These are phyloP conservation scores for Mortierella sp. DNA, from an alignment of 371 early-diverging fungal species.

Conservation along the genomic window DNA sequence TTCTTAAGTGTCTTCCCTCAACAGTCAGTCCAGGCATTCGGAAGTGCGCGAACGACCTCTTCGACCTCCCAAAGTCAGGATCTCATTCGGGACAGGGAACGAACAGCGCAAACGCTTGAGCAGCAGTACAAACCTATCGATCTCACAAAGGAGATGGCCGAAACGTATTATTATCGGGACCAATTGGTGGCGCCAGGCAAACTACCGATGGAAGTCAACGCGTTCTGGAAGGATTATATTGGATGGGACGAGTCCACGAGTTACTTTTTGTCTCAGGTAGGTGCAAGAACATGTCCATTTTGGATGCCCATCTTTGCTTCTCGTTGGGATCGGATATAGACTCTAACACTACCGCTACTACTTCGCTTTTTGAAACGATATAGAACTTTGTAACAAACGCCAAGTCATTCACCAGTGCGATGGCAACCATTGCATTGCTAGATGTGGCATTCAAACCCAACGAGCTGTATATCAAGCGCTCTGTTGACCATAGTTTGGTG, in stretches of 20 bases:
- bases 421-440: conserved; percentile 59
- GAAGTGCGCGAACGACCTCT: conserved; percentile 2
- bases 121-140: conserved; percentile 47
- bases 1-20: no score
- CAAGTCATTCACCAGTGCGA: conserved; percentile 47
- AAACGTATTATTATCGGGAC: conserved; percentile 27
- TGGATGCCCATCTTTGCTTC: neutral
- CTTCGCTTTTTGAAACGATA: conserved; percentile 1
- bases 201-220: conserved; percentile 36
- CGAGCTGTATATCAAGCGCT: conserved; percentile 28
- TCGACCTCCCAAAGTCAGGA: neutral
- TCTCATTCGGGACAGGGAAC: conserved; percentile 1
- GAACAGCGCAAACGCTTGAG: conserved; percentile 3
- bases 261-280: conserved; percentile 58
- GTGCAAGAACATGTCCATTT: neutral
- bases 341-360: neutral
- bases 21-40: no score
- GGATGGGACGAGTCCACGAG: conserved; percentile 35
- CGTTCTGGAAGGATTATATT: conserved; percentile 67
- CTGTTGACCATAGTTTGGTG: conserved; percentile 29
- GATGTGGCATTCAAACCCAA: conserved; percentile 57
- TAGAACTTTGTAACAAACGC: conserved; percentile 61
- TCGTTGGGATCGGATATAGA: neutral
- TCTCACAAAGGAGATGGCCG: conserved; percentile 49
- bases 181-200: neutral